A percentile compares a stretch with the other conserved stretches of the same genome.
Conservation (phyloP, 2,329 filamentous ascomycete species). For the Colletotrichum sp. region DNA sequence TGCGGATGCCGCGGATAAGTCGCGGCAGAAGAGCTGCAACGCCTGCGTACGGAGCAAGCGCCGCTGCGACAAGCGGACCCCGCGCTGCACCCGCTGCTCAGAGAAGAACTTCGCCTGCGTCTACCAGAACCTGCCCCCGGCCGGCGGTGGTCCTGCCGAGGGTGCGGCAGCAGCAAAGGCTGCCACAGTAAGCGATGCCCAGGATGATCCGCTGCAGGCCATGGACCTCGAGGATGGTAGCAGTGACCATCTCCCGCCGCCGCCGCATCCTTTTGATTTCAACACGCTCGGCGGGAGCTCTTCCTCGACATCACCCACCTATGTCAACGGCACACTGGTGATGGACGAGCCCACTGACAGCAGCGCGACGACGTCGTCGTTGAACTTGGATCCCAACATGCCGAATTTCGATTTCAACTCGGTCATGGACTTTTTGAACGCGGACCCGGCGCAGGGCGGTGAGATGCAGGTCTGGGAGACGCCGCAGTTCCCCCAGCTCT, state of each 20-base stretch:
- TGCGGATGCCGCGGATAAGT: constrained; percentile 35
- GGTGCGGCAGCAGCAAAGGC: background rate
- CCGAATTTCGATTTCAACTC: constrained; percentile 32
- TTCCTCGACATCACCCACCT: background rate
- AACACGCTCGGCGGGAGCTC: background rate
- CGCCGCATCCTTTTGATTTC: constrained; percentile 7
- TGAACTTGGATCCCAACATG: constrained; percentile 22
- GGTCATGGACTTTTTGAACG: constrained; percentile 18
- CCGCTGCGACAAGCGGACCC: constrained; percentile 50
- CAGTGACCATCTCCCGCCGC: background rate
- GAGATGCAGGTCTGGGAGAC: constrained; percentile 20
- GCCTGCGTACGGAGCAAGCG: constrained; percentile 52
- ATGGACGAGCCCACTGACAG: background rate
- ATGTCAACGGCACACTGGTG: background rate
- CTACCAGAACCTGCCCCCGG: constrained; percentile 40
- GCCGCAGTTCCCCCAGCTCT: background rate
- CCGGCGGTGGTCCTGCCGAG: background rate
- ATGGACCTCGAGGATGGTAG: constrained; percentile 8
- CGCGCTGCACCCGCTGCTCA: constrained; percentile 46
- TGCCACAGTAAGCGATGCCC: background rate
- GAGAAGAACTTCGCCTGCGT: constrained; percentile 46
- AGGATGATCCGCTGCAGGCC: constrained; percentile 1
- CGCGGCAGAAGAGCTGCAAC: constrained; percentile 56
- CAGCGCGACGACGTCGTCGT: constrained; percentile 24
- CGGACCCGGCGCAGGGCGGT: constrained; percentile 3